These are phyloP conservation scores for Botrytis cinerea DNA, from an alignment of 2,329 filamentous ascomycete species.

Conservation along the genomic window DNA sequence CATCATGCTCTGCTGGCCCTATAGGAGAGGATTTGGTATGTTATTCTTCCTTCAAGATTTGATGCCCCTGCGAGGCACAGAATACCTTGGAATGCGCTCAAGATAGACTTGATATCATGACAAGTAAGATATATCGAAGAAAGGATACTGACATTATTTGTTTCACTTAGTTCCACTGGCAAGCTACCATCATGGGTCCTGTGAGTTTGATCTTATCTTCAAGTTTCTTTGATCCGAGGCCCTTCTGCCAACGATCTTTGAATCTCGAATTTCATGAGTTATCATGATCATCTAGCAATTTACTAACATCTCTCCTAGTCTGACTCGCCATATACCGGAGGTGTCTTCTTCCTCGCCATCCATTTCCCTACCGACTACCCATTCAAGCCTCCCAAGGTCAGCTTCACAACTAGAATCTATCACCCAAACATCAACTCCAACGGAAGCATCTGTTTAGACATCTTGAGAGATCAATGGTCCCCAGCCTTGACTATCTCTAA, in stretches of 20 bases:
- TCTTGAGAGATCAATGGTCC: slow-evolving; percentile 98
- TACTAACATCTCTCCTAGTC: slow-evolving; percentile 26
- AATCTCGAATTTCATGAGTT: slow-evolving; percentile 27
- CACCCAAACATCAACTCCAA: slow-evolving; percentile 99
- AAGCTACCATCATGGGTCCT: slow-evolving; percentile 99
- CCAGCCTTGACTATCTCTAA: slow-evolving; percentile 98
- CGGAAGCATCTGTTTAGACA: slow-evolving; percentile 98
- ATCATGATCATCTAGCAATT: not conserved
- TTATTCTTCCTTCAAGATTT: slow-evolving; percentile 36
- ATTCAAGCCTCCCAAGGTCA: slow-evolving; percentile 99
- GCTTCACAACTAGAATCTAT: slow-evolving; percentile 99
- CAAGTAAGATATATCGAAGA: slow-evolving; percentile 5
- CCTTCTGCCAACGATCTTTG: slow-evolving; percentile 18
- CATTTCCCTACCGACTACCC: slow-evolving; percentile 99
- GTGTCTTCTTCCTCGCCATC: slow-evolving; percentile 98
- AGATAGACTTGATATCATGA: slow-evolving; percentile 28
- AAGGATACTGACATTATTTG: slow-evolving; percentile 41
- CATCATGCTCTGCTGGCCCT: slow-evolving; percentile 96
- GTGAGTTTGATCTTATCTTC: slow-evolving; percentile 60
- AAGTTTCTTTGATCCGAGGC: slow-evolving; percentile 6
- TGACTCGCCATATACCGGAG: slow-evolving; percentile 88
- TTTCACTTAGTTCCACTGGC: slow-evolving; percentile 87
- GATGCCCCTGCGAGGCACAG: slow-evolving; percentile 29
- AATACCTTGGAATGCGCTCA: slow-evolving; percentile 31
- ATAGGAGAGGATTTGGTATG: slow-evolving; percentile 97